A percentile compares a stretch with the other conserved stretches of the same genome.
Conservation (phyloP, 768 basidiomycete genomes). For the Boletus edulis region DNA sequence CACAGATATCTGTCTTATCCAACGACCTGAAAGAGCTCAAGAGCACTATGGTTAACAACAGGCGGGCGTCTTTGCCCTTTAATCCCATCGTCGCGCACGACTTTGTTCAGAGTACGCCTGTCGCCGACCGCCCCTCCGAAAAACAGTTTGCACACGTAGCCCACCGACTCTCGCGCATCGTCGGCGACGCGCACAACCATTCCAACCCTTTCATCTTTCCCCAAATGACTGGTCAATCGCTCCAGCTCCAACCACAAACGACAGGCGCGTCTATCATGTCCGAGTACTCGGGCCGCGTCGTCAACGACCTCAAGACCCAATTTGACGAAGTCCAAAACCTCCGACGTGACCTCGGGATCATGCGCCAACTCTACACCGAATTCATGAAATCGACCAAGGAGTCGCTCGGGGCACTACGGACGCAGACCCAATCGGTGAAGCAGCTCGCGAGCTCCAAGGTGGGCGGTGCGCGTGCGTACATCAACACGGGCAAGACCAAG, state of each 20-base stretch:
- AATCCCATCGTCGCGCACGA: slow-evolving; percentile 51
- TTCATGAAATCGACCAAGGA: slow-evolving; percentile 92
- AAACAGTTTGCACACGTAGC: slow-evolving; percentile 72
- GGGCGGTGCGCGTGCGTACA: slow-evolving; percentile 82
- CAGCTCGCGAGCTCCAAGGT: slow-evolving; percentile 80
- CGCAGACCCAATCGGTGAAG: slow-evolving; percentile 85
- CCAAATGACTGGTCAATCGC: slow-evolving; percentile 66
- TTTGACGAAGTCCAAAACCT: slow-evolving; percentile 95
- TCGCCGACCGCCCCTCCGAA: slow-evolving; percentile 67
- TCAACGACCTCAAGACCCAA: slow-evolving; percentile 83
- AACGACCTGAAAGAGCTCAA: slow-evolving; percentile 91
- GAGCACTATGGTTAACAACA: slow-evolving; percentile 53
- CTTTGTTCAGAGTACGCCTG: slow-evolving; percentile 64
- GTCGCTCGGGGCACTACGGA: slow-evolving; percentile 70
- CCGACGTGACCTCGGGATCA: slow-evolving; percentile 87
- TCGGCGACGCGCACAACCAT: slow-evolving; percentile 41
- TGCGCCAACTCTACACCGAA: slow-evolving; percentile 93
- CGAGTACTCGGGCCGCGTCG: slow-evolving; percentile 71
- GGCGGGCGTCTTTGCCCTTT: slow-evolving; percentile 49
- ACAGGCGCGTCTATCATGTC: slow-evolving; percentile 74
- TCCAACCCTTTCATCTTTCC: slow-evolving; percentile 43
- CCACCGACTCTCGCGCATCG: slow-evolving; percentile 69
- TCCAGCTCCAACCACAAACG: slow-evolving; percentile 58
- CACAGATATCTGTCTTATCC: slow-evolving; percentile 80
- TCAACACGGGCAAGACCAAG: slow-evolving; percentile 88